phyloP scores from a whole-genome alignment of 73 alveolate genomes.

The Halteria grandinella region DNA sequence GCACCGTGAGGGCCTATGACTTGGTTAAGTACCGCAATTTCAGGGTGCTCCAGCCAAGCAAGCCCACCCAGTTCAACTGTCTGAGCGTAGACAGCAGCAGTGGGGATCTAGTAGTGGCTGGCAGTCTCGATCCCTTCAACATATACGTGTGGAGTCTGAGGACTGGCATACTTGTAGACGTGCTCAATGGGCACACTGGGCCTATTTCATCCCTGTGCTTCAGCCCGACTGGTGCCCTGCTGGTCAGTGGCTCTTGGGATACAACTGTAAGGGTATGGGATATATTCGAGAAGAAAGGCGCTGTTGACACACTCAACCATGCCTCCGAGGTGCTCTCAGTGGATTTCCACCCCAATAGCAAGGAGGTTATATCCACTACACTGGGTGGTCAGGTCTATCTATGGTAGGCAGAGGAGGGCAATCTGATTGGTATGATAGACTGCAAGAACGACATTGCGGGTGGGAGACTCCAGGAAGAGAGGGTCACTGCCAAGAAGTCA shows the following conservation, averaged over 20 bases:
- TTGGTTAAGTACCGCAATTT: constrained; percentile 91
- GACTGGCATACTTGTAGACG: constrained; percentile 93
- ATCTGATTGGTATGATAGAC: constrained; percentile 82
- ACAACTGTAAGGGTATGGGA: constrained; percentile 92
- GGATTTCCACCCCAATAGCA: constrained; percentile 78
- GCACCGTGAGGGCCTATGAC: constrained; percentile 96
- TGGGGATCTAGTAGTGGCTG: constrained; percentile 93
- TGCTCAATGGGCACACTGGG: constrained; percentile 90
- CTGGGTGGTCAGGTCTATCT: constrained; percentile 89
- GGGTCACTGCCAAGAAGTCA: constrained; percentile 82
- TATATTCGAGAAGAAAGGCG: constrained; percentile 85
- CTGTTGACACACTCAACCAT: constrained; percentile 77
- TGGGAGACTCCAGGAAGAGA: constrained; percentile 89
- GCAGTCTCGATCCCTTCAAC: constrained; percentile 91
- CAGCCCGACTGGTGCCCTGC: constrained; percentile 70
- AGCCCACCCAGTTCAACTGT: constrained; percentile 86
- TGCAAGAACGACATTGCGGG: constrained; percentile 90
- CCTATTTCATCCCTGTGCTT: constrained; percentile 85
- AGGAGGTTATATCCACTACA: constrained; percentile 88
- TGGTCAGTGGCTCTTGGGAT: constrained; percentile 96
- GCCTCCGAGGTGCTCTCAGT: constrained; percentile 65
- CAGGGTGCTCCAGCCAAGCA: constrained; percentile 89
- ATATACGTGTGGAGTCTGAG: constrained; percentile 89
- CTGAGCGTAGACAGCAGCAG: constrained; percentile 85
- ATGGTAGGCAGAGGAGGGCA: constrained; percentile 88